phyloP scores from a whole-genome alignment of 73 alveolate species.

The Stentor coeruleus region DNA sequence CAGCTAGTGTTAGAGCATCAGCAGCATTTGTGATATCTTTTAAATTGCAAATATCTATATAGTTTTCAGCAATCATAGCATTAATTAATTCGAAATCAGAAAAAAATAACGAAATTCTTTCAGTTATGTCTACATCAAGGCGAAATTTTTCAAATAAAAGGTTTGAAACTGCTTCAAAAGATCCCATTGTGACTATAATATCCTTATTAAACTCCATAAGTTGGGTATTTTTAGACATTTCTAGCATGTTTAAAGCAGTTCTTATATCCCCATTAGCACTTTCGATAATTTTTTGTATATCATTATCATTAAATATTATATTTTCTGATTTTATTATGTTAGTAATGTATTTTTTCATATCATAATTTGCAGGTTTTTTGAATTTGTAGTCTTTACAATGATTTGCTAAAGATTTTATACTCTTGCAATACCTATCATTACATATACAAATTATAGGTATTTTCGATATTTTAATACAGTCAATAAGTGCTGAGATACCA shows the following conservation, averaged over 20 bases:
- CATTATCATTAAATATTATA: conserved; percentile 62
- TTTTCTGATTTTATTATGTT: conserved; percentile 79
- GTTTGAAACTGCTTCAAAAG: conserved; percentile 87
- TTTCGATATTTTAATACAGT: conserved; percentile 86
- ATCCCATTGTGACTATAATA: conserved; percentile 58
- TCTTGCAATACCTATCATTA: conserved; percentile 85
- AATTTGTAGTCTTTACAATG: conserved; percentile 95
- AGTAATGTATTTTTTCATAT: conserved; percentile 61
- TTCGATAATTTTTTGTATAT: conserved; percentile 69
- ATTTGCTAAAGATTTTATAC: conserved; percentile 71
- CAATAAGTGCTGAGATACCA: conserved; percentile 88
- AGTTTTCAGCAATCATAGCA: conserved; percentile 87
- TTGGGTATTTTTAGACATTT: conserved; percentile 50
- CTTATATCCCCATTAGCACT: conserved; percentile 88
- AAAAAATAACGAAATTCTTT: conserved; percentile 81
- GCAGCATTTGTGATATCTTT: conserved; percentile 40
- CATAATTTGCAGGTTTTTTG: conserved; percentile 73
- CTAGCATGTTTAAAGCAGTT: conserved; percentile 73
- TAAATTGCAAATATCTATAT: conserved; percentile 56
- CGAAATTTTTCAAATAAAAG: conserved; percentile 64
- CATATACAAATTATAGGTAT: conserved; percentile 97
- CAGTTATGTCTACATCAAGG: no score
- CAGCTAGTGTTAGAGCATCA: conserved; percentile 50
- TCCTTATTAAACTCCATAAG: not conserved
- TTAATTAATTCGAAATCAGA: conserved; percentile 94